Evolutionary conservation across 1,284 basidiomycete species (phyloP), one percentile per base, ranked within the genome.

Genomic region (Irpex lacteus): DNA sequence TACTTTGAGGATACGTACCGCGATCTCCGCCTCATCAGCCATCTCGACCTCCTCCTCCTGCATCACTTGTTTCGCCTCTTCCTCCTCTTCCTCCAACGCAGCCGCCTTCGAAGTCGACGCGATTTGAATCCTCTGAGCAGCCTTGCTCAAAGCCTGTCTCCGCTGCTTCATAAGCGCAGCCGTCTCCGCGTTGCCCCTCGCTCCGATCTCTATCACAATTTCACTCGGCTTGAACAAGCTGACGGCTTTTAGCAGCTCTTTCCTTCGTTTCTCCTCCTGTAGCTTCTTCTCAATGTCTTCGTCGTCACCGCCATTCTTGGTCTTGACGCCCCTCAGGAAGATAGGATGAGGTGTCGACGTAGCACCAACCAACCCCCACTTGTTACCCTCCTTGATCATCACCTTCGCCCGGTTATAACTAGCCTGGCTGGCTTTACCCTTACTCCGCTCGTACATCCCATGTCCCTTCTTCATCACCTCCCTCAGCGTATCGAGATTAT

Each of bases 201-300:
- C 91, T 0, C 94, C 95, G 26, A 98, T 82, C 77, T 99, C 97
- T 65, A 99, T 91, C 34, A 98, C 90, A 0, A 97, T 99, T 76
- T 98, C 97, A 1, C 82, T 75, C 4, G 97, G 97, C 26, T 83
- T 85, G 80, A 98, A 99, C 3, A 89, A 80, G 69, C 89, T 91
- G 53, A 99, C 88, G 36, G 86, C 85, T 53, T 86, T 85, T 54
- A 99, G 77, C 56, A 99, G 79, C 7, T 83, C 80, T 56, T 89
- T 87, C 63, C 91, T 82, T 53, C 85, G 86, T 18, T 85, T 81
- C 60, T 87, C 84, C 60, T 74, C 72, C 61, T 70, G 71, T 59
- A 72, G 62, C 59, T 72, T 69, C 62, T 68, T 66, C 60, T 69
- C 64, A 52, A 66, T 68, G 60, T 64, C 67, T 8, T 69, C 70